Percentiles rank a stretch among this genome's conserved stretches.
Conservation (phyloP, 108 stramenopile species). For the Ochromonas danica region DNA sequence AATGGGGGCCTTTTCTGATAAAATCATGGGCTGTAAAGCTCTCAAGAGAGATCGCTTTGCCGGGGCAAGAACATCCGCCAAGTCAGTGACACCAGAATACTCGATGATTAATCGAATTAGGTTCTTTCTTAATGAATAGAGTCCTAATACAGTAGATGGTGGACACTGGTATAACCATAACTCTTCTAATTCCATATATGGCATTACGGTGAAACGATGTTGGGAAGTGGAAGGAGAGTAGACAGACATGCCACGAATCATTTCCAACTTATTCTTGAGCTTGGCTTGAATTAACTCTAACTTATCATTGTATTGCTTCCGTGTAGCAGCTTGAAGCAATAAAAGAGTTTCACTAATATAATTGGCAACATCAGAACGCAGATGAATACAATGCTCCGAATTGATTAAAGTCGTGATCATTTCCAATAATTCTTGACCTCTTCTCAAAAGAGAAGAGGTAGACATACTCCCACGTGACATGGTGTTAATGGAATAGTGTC, state of each 20-base stretch:
- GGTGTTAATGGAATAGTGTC: too few relatives aligned
- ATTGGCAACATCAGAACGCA: too few relatives aligned
- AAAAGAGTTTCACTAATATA: too few relatives aligned
- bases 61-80: constrained; percentile 2
- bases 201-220: neutral
- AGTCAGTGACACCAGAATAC: constrained; percentile 12
- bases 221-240: neutral
- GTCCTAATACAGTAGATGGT: neutral
- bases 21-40: neutral
- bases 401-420: too few relatives aligned
- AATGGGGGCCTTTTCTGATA: neutral
- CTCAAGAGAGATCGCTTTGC: neutral
- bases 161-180: constrained; percentile 9
- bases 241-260: neutral
- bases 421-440: too few relatives aligned
- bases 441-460: too few relatives aligned
- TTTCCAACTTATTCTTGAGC: neutral
- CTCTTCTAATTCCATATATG: neutral
- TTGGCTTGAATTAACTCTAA: neutral
- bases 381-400: too few relatives aligned
- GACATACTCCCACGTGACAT: too few relatives aligned
- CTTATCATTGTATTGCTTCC: too few relatives aligned
- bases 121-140: neutral
- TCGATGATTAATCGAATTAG: neutral
- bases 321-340: too few relatives aligned